These are phyloP conservation scores for Bruguiera hainesii DNA, from an alignment of 441 rosid species.

Conservation along the genomic window DNA sequence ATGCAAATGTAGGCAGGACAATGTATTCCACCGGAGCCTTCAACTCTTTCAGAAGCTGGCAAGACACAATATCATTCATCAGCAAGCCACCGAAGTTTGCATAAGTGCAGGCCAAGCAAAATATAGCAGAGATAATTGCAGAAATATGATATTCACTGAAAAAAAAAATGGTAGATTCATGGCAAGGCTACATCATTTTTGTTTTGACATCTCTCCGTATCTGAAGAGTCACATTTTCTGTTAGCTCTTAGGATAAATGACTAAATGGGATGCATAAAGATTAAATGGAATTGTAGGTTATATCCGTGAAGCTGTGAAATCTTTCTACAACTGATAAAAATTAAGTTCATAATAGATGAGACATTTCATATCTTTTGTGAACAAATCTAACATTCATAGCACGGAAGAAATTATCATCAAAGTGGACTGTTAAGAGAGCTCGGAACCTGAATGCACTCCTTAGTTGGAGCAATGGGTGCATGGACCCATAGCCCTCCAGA, in stretches of 20 bases:
- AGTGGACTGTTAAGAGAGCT: not conserved
- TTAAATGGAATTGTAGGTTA: no score
- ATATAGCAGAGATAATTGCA: not conserved
- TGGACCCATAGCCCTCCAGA: slow-evolving; percentile 99
- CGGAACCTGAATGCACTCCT: slow-evolving; percentile 82
- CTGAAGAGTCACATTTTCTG: not conserved
- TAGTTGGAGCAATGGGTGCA: slow-evolving; percentile 98
- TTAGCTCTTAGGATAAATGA: no score
- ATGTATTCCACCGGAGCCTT: slow-evolving; percentile 85
- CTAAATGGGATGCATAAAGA: no score
- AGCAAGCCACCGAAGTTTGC: slow-evolving; percentile 13
- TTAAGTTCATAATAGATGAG: no score
- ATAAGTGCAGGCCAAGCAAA: not conserved
- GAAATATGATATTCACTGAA: not conserved
- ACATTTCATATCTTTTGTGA: no score
- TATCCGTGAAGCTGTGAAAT: no score
- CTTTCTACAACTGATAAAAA: no score
- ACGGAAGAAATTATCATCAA: no score
- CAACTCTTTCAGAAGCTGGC: slow-evolving; percentile 82
- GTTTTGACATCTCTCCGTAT: not conserved
- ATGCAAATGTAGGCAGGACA: slow-evolving; percentile 89
- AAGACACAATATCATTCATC: slow-evolving; percentile 21
- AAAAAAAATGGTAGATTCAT: not conserved
- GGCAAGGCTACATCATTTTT: not conserved
- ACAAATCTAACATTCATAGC: no score